Evolutionary conservation across 805 yeast genomes (phyloP).

Genomic region (Nakazawaea ishiwadae): DNA sequence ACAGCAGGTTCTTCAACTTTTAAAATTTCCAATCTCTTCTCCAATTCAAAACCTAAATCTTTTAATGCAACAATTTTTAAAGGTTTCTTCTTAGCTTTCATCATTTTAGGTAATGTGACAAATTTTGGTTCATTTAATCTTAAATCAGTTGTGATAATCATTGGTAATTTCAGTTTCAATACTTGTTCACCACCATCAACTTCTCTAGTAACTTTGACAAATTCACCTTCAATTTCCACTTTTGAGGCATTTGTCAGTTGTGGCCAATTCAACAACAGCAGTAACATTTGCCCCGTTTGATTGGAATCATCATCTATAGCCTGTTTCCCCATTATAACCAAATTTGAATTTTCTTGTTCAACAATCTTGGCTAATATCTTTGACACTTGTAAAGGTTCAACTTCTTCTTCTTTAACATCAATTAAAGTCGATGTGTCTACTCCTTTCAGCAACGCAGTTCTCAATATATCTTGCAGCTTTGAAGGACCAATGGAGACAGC

Average conservation of each 20-base stretch:
- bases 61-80: conserved; percentile 55
- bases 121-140: conserved; percentile 94
- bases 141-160: conserved; percentile 87
- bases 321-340: conserved; percentile 91
- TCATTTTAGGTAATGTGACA: conserved; percentile 92
- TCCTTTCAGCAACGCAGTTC: conserved; percentile 93
- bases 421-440: conserved; percentile 82
- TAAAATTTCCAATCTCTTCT: conserved; percentile 60
- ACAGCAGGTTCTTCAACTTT: conserved; percentile 82
- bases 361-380: conserved; percentile 74
- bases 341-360: conserved; percentile 64
- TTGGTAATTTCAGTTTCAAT: conserved; percentile 70
- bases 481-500: conserved; percentile 89
- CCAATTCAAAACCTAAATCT: conserved; percentile 68
- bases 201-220: conserved; percentile 77
- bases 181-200: conserved; percentile 94
- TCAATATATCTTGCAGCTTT: conserved; percentile 81
- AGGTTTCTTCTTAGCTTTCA: conserved; percentile 98
- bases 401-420: conserved; percentile 58
- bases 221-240: conserved; percentile 53
- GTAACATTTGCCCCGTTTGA: conserved; percentile 96
- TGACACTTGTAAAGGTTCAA: conserved; percentile 89
- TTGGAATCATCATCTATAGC: conserved; percentile 94
- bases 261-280: conserved; percentile 92
- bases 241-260: conserved; percentile 94